A percentile compares a stretch with the other conserved stretches of the same genome.
phyloP scores from a whole-genome alignment of 139 green algal species.

The Chlorella sp. region DNA sequence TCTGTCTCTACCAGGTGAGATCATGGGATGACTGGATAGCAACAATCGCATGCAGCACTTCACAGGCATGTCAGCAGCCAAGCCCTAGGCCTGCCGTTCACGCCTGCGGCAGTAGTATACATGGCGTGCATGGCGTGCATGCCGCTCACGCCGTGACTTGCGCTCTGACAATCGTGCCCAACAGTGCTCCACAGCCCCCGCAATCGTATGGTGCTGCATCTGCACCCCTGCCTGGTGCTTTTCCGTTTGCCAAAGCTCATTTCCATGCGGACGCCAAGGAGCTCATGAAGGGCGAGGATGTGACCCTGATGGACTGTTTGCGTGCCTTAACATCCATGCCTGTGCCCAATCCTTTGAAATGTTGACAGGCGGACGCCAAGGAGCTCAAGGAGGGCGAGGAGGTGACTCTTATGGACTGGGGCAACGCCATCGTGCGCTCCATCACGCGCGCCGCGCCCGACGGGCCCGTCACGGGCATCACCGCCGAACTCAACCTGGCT shows the following conservation, averaged over 20 bases:
- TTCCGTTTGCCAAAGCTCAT: no score
- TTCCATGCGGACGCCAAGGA: constrained; percentile 63
- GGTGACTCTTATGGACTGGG: constrained; percentile 99
- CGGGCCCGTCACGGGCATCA: constrained; percentile 36
- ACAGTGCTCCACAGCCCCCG: neutral
- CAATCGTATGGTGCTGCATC: neutral
- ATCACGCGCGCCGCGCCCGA: constrained; percentile 28
- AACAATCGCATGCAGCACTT: no score
- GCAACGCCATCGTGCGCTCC: constrained; percentile 72
- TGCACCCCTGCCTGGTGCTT: no score
- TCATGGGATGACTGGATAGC: no score
- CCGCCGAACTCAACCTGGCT: constrained; percentile 71
- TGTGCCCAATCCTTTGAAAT: no score
- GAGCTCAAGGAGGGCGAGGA: constrained; percentile 74
- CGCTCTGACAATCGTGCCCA: neutral
- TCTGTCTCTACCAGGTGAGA: no score
- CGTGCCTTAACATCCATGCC: no score
- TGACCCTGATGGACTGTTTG: constrained; percentile 99
- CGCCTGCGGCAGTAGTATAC: no score
- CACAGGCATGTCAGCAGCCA: no score
- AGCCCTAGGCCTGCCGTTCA: no score
- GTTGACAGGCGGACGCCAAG: constrained; percentile 56
- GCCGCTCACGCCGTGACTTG: neutral
- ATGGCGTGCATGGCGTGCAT: neutral
- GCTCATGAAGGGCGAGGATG: constrained; percentile 75